Evolutionary conservation across 345 rosid species (phyloP), one percentile per base, ranked within the genome.

Genomic region (Eucalyptus coolabah): DNA sequence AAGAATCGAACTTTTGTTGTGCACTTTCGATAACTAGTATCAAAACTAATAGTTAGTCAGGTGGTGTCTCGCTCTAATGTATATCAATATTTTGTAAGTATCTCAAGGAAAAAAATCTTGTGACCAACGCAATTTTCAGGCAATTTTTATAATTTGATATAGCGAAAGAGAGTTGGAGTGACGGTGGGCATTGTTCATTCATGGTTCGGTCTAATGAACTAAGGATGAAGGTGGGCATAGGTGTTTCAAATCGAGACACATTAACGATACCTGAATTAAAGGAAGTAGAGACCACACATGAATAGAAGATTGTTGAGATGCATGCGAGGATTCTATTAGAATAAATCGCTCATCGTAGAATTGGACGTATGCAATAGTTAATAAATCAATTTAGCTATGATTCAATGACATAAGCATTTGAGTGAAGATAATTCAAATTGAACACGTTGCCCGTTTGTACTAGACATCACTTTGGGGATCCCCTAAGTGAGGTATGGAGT

Each of bases 351-450:
- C 47, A 1, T 37, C 14, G 14, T 37, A 77, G 45, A 77, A 37
- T 77, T 21, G 9, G 47, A 7, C 15, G 83, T 10, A 19, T 37
- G 13, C 5, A 21, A 1, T 40, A 21, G 30, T 77, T 77, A 19
- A 72, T 34, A 72, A 17, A 19, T 34, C 1, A 1, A 37, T 6
- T 23, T 77, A 11, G 16, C 4, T 24, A 9, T 72, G 42, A 77
- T 44, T 37, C 3, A 77, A 1, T 19, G 28, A 4, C 2, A 77
- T 6, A 4, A 77, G 3, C 30, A 21, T 77, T 77, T 77, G 8
- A 40, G 8, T 37, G 13, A 37, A 77, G 2, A 4, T 3, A 2
- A 3, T 15, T 77, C 4, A 4, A 6, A 77, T 4, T 6, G 3
- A 77, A 77, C 24, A 21, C 40, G 7, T 10, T 72, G 8, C 7